Evolutionary conservation across 345 rosid species (phyloP).

Genomic region (Hypericum perforatum): DNA sequence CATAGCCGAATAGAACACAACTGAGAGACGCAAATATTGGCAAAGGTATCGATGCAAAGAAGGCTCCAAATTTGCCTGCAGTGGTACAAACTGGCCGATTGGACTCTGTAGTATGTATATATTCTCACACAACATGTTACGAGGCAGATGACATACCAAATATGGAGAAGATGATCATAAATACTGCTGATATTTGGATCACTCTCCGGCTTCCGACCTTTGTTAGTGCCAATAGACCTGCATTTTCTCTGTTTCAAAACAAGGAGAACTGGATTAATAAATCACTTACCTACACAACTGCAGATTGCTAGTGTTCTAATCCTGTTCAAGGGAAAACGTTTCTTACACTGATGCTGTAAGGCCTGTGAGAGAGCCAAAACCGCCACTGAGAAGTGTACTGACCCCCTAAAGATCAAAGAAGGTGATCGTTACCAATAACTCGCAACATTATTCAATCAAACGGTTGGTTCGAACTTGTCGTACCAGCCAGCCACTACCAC

Average conservation of each 20-base stretch:
- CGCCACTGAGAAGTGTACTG: conserved; percentile 49
- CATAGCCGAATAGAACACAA: conserved; percentile 74
- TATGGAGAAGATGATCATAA: conserved; percentile 19
- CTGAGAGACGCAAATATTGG: conserved; percentile 65
- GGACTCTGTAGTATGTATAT: neutral
- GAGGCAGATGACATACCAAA: neutral
- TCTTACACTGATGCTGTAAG: conserved; percentile 68
- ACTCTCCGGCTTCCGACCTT: conserved; percentile 19
- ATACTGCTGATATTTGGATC: conserved; percentile 15
- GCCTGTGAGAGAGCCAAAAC: conserved; percentile 62
- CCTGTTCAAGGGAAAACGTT: neutral
- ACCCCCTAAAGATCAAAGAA: conserved; percentile 44
- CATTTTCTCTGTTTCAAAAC: conserved; percentile 14
- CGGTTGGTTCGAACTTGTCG: neutral
- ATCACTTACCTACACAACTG: too few species aligned
- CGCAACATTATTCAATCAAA: too few species aligned
- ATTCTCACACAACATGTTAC: too few species aligned
- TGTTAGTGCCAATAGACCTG: conserved; percentile 16
- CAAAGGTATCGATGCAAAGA: conserved; percentile 81
- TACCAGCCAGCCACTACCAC: conserved; percentile 86
- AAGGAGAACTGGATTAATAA: neutral
- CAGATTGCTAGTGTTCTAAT: too few species aligned
- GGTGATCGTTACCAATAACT: too few species aligned
- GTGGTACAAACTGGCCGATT: neutral
- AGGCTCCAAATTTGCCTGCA: conserved; percentile 80